Percentiles rank a stretch among this genome's conserved stretches.
Evolutionary conservation across 129 eudicot genomes (phyloP).

Genomic region (Rutidosis leptorrhynchoides): DNA sequence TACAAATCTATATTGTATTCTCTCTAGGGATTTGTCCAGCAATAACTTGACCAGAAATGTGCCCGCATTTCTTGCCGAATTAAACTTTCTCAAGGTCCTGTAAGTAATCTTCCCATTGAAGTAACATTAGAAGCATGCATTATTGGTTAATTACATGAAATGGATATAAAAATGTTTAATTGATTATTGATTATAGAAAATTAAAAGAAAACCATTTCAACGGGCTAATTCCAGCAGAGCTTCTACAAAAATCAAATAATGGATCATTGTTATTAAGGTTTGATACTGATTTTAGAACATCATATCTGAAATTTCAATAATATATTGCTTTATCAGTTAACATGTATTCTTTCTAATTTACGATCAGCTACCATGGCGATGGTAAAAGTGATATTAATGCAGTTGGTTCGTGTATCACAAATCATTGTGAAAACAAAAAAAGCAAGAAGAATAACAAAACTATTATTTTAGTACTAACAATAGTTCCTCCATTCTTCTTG

Average conservation of each 20-base stretch:
- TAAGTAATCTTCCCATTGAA: conserved; percentile 21
- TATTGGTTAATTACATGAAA: background rate
- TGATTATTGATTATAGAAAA: conserved; percentile 22
- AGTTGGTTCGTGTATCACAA: conserved; percentile 16
- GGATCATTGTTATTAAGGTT: background rate
- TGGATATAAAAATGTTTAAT: background rate
- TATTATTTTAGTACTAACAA: conserved; percentile 16
- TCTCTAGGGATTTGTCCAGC: conserved; percentile 43
- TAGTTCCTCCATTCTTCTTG: conserved; percentile 18
- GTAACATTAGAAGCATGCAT: background rate
- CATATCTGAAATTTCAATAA: background rate
- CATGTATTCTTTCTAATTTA: background rate
- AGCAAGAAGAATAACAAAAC: conserved; percentile 18
- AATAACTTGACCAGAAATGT: conserved; percentile 43
- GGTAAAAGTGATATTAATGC: background rate
- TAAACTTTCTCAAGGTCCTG: conserved; percentile 38
- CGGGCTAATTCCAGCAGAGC: conserved; percentile 35
- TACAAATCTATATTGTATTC: background rate
- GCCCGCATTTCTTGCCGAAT: conserved; percentile 35
- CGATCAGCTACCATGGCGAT: background rate
- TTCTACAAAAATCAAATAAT: background rate
- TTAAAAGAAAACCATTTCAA: conserved; percentile 42
- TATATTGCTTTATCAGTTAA: background rate
- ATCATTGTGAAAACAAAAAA: background rate
- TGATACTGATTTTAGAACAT: background rate